Conservation (phyloP, 1,284 basidiomycete genomes). For the Rhodotorula mucilaginosa region DNA sequence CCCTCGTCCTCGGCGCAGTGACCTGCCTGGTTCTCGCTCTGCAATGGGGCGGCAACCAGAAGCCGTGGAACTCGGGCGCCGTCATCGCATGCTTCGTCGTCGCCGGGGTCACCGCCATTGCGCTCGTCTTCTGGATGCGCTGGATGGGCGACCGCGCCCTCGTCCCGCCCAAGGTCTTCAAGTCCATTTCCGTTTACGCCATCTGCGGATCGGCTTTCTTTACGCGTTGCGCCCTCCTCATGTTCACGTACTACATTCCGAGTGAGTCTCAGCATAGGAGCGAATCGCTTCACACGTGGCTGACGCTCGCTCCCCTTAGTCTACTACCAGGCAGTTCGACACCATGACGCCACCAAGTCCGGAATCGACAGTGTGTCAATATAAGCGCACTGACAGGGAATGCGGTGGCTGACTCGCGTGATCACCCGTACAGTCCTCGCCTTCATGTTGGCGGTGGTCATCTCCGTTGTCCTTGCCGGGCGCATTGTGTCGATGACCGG, state of each 20-base stretch:
- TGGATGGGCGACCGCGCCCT: slow-evolving; percentile 44
- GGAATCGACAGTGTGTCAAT: slow-evolving; percentile 41
- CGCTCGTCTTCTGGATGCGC: slow-evolving; percentile 41
- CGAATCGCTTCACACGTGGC: no score
- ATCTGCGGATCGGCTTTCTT: slow-evolving; percentile 38
- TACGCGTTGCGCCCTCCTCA: slow-evolving; percentile 36
- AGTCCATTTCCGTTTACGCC: slow-evolving; percentile 40
- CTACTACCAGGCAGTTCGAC: slow-evolving; percentile 22
- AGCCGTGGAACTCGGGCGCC: slow-evolving; percentile 42
- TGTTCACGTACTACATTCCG: slow-evolving; percentile 28
- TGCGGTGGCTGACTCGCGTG: neutral
- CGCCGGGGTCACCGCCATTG: slow-evolving; percentile 38
- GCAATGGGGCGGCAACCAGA: slow-evolving; percentile 44
- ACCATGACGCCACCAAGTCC: slow-evolving; percentile 36
- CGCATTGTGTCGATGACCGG: slow-evolving; percentile 42
- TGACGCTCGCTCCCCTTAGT: neutral
- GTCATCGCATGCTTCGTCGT: slow-evolving; percentile 50
- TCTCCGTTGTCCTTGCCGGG: slow-evolving; percentile 41
- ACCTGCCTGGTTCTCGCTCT: slow-evolving; percentile 46
- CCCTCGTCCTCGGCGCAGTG: slow-evolving; percentile 43
- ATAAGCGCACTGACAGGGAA: neutral
- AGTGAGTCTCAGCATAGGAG: neutral
- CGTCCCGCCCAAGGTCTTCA: slow-evolving; percentile 44
- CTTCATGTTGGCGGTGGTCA: slow-evolving; percentile 42
- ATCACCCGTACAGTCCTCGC: slow-evolving; percentile 34